Percentiles rank a stretch among this genome's conserved stretches.
These are phyloP conservation scores for Fusarium sp. DNA, from an alignment of 2,329 filamentous ascomycete species.

Conservation along the genomic window DNA sequence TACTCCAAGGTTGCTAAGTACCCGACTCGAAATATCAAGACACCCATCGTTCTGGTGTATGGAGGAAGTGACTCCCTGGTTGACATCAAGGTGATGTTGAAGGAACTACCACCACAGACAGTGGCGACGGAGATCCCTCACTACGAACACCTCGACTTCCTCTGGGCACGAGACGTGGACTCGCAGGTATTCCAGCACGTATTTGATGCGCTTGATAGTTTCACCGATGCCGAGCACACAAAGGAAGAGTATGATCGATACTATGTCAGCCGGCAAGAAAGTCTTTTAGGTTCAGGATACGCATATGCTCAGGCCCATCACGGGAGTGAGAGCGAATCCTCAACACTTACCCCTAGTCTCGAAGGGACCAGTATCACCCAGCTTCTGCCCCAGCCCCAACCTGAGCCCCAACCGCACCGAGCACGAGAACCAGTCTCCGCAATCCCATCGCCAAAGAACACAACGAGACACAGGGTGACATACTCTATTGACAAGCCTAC, in stretches of 20 bases:
- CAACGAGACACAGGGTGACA: constrained; percentile 30
- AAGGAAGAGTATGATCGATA: constrained; percentile 73
- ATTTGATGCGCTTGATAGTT: constrained; percentile 86
- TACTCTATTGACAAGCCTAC: constrained; percentile 26
- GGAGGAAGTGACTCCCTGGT: constrained; percentile 94
- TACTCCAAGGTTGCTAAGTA: constrained; percentile 98
- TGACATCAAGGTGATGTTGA: constrained; percentile 92
- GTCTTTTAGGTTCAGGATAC: constrained; percentile 59
- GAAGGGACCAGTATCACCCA: constrained; percentile 32
- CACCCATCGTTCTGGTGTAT: constrained; percentile 92
- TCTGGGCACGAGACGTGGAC: constrained; percentile 92
- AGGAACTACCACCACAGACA: constrained; percentile 86
- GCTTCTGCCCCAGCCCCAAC: constrained; percentile 25
- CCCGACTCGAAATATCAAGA: constrained; percentile 96
- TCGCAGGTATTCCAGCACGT: constrained; percentile 90
- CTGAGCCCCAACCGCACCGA: constrained; percentile 46
- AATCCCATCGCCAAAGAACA: constrained; percentile 39
- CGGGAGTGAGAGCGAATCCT: constrained; percentile 56
- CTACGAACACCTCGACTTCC: constrained; percentile 96
- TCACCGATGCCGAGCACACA: constrained; percentile 69
- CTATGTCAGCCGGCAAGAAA: constrained; percentile 63
- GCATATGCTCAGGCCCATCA: constrained; percentile 45
- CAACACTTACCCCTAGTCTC: constrained; percentile 48
- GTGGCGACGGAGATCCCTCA: constrained; percentile 88
- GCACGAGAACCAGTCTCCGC: constrained; percentile 46